Percentiles rank a stretch among this genome's conserved stretches.
These are phyloP conservation scores for Papiliotrema fonsecae DNA, from an alignment of 1,284 basidiomycete genomes.

Conservation along the genomic window DNA sequence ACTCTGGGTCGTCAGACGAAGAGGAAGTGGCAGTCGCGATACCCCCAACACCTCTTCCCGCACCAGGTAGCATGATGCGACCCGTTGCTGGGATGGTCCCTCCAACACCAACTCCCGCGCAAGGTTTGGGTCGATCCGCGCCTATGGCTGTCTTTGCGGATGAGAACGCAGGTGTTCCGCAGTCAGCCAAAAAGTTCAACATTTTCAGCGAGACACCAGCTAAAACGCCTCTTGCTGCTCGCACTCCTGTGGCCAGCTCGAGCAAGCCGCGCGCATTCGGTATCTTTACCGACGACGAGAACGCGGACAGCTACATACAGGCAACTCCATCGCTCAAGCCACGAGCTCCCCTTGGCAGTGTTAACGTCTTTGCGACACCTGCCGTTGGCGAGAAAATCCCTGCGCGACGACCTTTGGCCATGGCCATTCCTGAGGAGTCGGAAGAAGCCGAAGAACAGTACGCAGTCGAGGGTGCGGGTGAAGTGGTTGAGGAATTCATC, in stretches of 20 bases:
- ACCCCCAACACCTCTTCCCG: constrained; percentile 20
- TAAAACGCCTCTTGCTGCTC: constrained; percentile 27
- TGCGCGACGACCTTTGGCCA: not conserved
- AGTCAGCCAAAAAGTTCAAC: constrained; percentile 30
- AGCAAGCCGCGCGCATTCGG: constrained; percentile 32
- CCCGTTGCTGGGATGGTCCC: constrained; percentile 38
- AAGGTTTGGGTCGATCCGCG: constrained; percentile 10
- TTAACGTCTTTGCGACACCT: constrained; percentile 32
- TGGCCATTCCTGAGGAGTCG: not conserved
- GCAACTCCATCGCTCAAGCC: constrained; percentile 14
- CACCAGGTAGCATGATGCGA: constrained; percentile 31
- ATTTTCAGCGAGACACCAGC: constrained; percentile 44
- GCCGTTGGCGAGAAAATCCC: constrained; percentile 8
- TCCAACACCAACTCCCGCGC: constrained; percentile 47
- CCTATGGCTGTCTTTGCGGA: constrained; percentile 31
- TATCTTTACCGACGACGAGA: constrained; percentile 33
- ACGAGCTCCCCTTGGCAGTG: constrained; percentile 4
- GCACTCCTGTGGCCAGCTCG: constrained; percentile 21
- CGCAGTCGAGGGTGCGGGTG: not conserved
- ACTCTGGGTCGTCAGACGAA: constrained; percentile 12
- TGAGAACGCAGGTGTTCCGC: constrained; percentile 30
- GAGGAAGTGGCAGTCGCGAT: constrained; percentile 29
- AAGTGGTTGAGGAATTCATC: not conserved
- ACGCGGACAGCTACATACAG: constrained; percentile 19
- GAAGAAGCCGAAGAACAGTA: constrained; percentile 6